These are phyloP conservation scores for Schizosaccharomyces octosporus DNA, from an alignment of 805 yeast genomes.

Conservation along the genomic window DNA sequence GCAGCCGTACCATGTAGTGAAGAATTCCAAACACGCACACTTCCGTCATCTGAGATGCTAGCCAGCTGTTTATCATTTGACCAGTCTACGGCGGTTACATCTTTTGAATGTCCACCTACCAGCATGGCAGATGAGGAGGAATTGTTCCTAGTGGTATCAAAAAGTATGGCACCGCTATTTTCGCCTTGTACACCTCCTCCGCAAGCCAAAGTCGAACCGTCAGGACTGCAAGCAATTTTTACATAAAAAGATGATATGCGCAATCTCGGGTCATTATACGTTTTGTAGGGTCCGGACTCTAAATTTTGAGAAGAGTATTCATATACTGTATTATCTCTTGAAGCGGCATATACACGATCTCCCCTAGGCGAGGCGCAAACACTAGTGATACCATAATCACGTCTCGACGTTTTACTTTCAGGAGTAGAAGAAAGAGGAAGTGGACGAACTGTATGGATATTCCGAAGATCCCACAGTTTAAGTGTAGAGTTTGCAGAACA, in stretches of 20 bases:
- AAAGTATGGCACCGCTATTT: background rate
- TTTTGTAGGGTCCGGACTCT: background rate
- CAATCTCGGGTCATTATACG: background rate
- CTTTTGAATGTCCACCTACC: background rate
- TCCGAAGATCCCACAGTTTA: constrained; percentile 1
- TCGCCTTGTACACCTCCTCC: background rate
- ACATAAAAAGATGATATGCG: background rate
- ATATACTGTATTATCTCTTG: background rate
- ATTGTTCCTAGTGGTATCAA: background rate
- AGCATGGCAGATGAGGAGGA: background rate
- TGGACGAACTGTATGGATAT: background rate
- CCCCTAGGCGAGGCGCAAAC: background rate
- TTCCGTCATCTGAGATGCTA: background rate
- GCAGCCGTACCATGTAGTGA: background rate
- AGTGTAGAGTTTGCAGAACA: background rate
- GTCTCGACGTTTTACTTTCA: background rate
- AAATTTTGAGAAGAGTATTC: background rate
- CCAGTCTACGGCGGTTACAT: constrained; percentile 1
- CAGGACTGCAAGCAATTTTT: background rate
- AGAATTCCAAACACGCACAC: background rate
- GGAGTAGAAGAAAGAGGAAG: background rate
- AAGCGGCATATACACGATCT: background rate
- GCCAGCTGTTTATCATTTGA: background rate
- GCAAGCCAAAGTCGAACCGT: background rate
- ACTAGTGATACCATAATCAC: constrained; percentile 1